Base-by-base conservation (phyloP, 768 basidiomycete genomes). In the Leucogyrophana mollusca region DNA sequence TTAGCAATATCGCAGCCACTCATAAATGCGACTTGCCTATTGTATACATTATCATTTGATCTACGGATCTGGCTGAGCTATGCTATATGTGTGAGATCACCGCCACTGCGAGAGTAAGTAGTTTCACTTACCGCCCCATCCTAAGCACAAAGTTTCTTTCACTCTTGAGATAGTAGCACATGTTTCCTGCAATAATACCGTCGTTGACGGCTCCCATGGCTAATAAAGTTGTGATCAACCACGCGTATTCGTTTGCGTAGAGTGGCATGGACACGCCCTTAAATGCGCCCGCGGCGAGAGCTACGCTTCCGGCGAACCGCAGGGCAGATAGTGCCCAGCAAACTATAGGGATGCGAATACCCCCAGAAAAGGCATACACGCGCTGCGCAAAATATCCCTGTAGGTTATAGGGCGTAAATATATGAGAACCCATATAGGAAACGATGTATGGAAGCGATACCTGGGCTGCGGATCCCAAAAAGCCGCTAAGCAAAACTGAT, bases 371-470 rank as follows among this genome's bases (percentile, higher is more conserved):
- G 34, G 44, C 53, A 32, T 57, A 46, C 10, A 62, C 45, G 6
- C 59, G 53, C 33, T 59, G 49, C 9, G 57, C 52, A 39, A 60
- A 62, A 46, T 52, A 62, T 9, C 43, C 44, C 59, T 62, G 40
- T 1, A 6, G 7, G 13, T 13, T 4, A n/a, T 9, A 40, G 13
- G 9, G 14, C 8, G 30, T 16, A 24, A 16, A 22, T 37, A n/a
- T n/a, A n/a, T n/a, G n/a, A n/a, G n/a, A n/a, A n/a, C n/a, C n/a
- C n/a, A n/a, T n/a, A 30, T 30, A 30, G 4, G 37, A 17, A 2
- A 17, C 6, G 16, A n/a, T 10, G 33, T 9, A 9, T 9, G 13
- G 25, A 14, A 34, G 50, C 54, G 43, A 51, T 54, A 22, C 47
- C 48, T n/a, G 47, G 33, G 52, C 56, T 25, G 55, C 53, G 2